Conservation (phyloP, 2,329 filamentous ascomycete genomes). For the Colletotrichum euphorbiae region DNA sequence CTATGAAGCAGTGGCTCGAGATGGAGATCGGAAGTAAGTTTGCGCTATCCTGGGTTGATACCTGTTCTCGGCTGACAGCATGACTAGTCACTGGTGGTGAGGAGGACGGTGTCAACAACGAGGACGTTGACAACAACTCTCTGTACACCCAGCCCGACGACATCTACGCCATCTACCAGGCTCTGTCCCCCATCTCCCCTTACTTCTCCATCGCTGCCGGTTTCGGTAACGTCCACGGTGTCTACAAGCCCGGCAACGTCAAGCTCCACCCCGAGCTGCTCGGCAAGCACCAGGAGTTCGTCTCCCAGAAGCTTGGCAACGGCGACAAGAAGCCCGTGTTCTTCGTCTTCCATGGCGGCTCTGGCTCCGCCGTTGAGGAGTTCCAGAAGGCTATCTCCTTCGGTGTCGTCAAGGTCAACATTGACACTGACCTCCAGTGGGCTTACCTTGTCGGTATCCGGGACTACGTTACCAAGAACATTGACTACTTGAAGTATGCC, state of each 20-base stretch:
- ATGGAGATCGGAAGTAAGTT: slow-evolving; percentile 74
- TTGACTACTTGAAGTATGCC: slow-evolving; percentile 79
- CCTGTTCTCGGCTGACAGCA: not conserved
- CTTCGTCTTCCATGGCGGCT: slow-evolving; percentile 99
- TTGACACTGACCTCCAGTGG: slow-evolving; percentile 98
- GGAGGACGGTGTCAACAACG: slow-evolving; percentile 99
- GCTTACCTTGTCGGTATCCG: slow-evolving; percentile 93
- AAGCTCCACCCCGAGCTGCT: slow-evolving; percentile 96
- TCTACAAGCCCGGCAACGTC: slow-evolving; percentile 97
- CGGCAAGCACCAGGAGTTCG: slow-evolving; percentile 93
- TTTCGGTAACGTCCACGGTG: slow-evolving; percentile 99
- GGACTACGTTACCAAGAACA: slow-evolving; percentile 93
- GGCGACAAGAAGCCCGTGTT: slow-evolving; percentile 92
- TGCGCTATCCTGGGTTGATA: slow-evolving; percentile 35
- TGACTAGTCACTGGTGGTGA: slow-evolving; percentile 87
- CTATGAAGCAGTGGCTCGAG: slow-evolving; percentile 99
- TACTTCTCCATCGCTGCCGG: slow-evolving; percentile 99
- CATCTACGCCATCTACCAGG: slow-evolving; percentile 90
- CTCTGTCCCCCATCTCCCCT: slow-evolving; percentile 85
- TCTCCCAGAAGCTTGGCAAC: slow-evolving; percentile 81
- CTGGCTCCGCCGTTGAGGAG: slow-evolving; percentile 90
- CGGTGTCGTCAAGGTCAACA: slow-evolving; percentile 99
- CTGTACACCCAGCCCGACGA: slow-evolving; percentile 99
- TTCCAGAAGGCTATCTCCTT: slow-evolving; percentile 89
- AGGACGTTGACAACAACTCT: slow-evolving; percentile 94